phyloP scores from a whole-genome alignment of 352 stramenopile genomes.

The Phytophthora ramorum region DNA sequence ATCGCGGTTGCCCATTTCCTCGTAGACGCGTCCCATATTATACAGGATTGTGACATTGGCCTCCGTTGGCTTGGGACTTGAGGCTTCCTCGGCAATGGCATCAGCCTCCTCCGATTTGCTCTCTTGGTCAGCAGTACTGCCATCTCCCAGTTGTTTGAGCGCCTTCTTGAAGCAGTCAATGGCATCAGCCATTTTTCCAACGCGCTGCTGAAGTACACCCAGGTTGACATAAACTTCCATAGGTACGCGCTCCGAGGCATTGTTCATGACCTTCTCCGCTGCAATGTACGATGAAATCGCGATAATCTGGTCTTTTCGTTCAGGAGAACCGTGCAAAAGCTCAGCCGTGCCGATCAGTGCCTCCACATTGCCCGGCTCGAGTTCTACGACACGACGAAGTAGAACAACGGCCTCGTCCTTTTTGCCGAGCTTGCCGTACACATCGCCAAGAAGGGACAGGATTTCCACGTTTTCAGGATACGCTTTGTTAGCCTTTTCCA shows the following conservation, averaged over 20 bases:
- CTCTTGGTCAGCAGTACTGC: slow-evolving; percentile 42
- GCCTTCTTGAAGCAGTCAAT: slow-evolving; percentile 92
- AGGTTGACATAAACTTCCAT: slow-evolving; percentile 90
- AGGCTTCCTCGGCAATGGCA: slow-evolving; percentile 41
- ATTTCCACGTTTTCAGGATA: slow-evolving; percentile 91
- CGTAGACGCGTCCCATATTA: slow-evolving; percentile 96
- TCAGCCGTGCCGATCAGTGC: slow-evolving; percentile 85
- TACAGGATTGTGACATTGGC: slow-evolving; percentile 95
- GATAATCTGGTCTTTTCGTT: slow-evolving; percentile 90
- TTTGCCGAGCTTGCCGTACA: slow-evolving; percentile 85
- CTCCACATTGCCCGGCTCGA: slow-evolving; percentile 88
- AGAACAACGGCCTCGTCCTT: slow-evolving; percentile 82
- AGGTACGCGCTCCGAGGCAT: slow-evolving; percentile 77
- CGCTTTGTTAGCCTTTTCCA: slow-evolving; percentile 91
- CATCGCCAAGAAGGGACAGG: slow-evolving; percentile 78
- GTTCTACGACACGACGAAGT: slow-evolving; percentile 83
- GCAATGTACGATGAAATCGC: slow-evolving; percentile 92
- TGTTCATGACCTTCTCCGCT: slow-evolving; percentile 88
- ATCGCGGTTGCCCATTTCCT: slow-evolving; percentile 92
- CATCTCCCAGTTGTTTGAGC: slow-evolving; percentile 63
- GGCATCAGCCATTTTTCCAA: slow-evolving; percentile 90
- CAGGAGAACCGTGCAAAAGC: slow-evolving; percentile 75
- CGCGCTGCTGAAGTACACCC: slow-evolving; percentile 82
- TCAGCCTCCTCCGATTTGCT: slow-evolving; percentile 46
- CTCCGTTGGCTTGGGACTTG: slow-evolving; percentile 59